phyloP scores from a whole-genome alignment of 2,329 filamentous ascomycete species.

The Monosporascus sp. region DNA sequence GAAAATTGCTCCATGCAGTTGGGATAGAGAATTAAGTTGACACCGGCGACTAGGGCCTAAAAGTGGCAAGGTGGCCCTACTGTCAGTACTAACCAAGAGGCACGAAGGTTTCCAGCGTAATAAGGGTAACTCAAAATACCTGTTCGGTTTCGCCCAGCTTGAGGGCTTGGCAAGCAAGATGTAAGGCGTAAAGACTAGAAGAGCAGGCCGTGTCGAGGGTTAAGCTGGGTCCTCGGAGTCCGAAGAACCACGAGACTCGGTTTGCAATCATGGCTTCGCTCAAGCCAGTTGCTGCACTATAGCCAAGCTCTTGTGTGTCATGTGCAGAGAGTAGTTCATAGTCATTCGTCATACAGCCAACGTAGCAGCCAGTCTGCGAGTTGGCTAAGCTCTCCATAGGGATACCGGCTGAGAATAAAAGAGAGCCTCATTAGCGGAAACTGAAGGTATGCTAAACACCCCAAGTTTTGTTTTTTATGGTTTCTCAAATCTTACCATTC shows the following conservation, averaged over 20 bases:
- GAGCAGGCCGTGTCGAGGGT: conserved; percentile 15
- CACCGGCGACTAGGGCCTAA: conserved; percentile 7
- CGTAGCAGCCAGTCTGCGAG: neutral
- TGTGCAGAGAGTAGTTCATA: neutral
- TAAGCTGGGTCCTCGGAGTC: conserved; percentile 17
- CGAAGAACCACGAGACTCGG: conserved; percentile 23
- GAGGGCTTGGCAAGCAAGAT: conserved; percentile 23
- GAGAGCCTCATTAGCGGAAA: too few species aligned
- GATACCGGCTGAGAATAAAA: neutral
- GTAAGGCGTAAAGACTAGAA: conserved; percentile 18
- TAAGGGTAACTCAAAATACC: conserved; percentile 3
- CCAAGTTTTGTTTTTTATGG: too few species aligned
- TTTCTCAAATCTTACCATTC: neutral
- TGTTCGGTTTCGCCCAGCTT: conserved; percentile 7
- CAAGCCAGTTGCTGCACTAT: conserved; percentile 12
- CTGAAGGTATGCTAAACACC: too few species aligned
- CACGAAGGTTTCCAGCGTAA: too few species aligned
- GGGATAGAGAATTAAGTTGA: conserved; percentile 17
- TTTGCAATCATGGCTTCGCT: conserved; percentile 19
- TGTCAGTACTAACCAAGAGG: too few species aligned
- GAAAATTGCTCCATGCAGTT: conserved; percentile 2
- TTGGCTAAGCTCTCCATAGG: neutral
- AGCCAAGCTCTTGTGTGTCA: neutral
- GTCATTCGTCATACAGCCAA: conserved; percentile 1
- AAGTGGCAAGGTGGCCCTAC: too few species aligned